A percentile compares a stretch with the other conserved stretches of the same genome.
phyloP scores from a whole-genome alignment of 805 yeast genomes.

The Ogataea ganodermae region DNA sequence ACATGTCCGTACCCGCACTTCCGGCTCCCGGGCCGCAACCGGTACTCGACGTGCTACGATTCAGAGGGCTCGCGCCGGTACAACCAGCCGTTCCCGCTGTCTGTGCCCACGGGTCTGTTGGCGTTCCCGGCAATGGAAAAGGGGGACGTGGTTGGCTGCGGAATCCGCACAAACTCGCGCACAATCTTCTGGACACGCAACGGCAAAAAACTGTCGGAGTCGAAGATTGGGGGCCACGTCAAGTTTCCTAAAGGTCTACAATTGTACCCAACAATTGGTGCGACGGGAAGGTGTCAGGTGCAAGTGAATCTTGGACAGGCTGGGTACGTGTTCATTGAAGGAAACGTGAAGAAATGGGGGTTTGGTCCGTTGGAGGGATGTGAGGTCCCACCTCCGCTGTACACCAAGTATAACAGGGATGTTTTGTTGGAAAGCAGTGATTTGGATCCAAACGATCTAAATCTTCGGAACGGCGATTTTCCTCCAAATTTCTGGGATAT shows the following conservation, averaged over 20 bases:
- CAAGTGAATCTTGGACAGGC: constrained; percentile 90
- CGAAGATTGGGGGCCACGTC: constrained; percentile 76
- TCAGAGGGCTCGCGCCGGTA: constrained; percentile 78
- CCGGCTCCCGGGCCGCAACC: constrained; percentile 89
- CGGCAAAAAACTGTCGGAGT: constrained; percentile 85
- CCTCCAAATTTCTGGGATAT: constrained; percentile 59
- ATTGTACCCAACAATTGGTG: constrained; percentile 87
- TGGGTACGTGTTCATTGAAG: constrained; percentile 90
- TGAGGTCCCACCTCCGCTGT: constrained; percentile 92
- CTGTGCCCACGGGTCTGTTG: constrained; percentile 44
- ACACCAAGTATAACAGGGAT: constrained; percentile 77
- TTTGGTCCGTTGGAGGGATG: constrained; percentile 87
- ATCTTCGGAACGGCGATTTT: constrained; percentile 42
- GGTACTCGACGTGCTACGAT: constrained; percentile 84
- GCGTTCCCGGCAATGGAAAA: constrained; percentile 62
- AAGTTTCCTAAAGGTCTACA: constrained; percentile 70
- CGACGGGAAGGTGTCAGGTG: constrained; percentile 77
- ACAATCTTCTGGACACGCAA: constrained; percentile 91
- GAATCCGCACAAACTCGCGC: constrained; percentile 80
- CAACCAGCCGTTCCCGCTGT: constrained; percentile 67
- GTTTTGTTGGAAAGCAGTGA: constrained; percentile 67
- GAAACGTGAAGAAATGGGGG: constrained; percentile 94
- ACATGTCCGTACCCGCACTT: constrained; percentile 92
- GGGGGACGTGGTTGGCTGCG: constrained; percentile 94
- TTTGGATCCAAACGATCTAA: constrained; percentile 50